Evolutionary conservation across 495 filamentous ascomycete genomes (phyloP).

Genomic region (Aspergillus sclerotiicarbonarius): DNA sequence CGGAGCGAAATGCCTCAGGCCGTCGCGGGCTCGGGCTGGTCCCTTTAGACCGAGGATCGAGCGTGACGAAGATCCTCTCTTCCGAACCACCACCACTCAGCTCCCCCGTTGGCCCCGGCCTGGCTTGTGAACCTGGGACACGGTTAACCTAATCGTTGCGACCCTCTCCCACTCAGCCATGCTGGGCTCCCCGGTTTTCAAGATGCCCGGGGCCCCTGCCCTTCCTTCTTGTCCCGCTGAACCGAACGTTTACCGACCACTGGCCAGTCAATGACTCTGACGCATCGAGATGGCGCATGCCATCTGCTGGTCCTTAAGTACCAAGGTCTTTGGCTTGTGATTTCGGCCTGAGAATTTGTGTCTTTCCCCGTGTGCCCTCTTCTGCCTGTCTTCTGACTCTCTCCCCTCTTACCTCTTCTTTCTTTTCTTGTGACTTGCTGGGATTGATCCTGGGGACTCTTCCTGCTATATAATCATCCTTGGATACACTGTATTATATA

Average conservation of each 20-base stretch:
- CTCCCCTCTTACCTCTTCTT: constrained; percentile 3
- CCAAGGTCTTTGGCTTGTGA: constrained; percentile 39
- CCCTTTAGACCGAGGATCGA: constrained; percentile 47
- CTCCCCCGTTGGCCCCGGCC: constrained; percentile 26
- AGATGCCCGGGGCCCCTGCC: constrained; percentile 15
- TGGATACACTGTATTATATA: constrained; percentile 13
- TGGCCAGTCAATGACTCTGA: constrained; percentile 22
- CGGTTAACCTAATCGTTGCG: constrained; percentile 13
- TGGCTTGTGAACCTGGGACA: constrained; percentile 32
- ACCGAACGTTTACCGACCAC: constrained; percentile 47
- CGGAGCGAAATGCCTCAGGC: constrained; percentile 10
- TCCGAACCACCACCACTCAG: constrained; percentile 36
- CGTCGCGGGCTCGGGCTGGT: constrained; percentile 1
- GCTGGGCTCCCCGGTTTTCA: constrained; percentile 17
- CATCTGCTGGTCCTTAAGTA: constrained; percentile 30
- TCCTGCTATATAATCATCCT: neutral
- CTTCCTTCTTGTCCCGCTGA: constrained; percentile 38
- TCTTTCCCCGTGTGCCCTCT: constrained; percentile 14
- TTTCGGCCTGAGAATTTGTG: constrained; percentile 24
- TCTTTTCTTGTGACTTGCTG: constrained; percentile 13
- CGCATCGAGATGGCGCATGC: constrained; percentile 29
- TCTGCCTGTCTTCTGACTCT: constrained; percentile 11
- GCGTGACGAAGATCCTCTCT: constrained; percentile 39
- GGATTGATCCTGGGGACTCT: constrained; percentile 8
- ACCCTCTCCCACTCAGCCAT: constrained; percentile 2